A percentile compares a stretch with the other conserved stretches of the same genome.
These are phyloP conservation scores for Lithohypha guttulata DNA, from an alignment of 2,329 filamentous ascomycete genomes.

Conservation along the genomic window DNA sequence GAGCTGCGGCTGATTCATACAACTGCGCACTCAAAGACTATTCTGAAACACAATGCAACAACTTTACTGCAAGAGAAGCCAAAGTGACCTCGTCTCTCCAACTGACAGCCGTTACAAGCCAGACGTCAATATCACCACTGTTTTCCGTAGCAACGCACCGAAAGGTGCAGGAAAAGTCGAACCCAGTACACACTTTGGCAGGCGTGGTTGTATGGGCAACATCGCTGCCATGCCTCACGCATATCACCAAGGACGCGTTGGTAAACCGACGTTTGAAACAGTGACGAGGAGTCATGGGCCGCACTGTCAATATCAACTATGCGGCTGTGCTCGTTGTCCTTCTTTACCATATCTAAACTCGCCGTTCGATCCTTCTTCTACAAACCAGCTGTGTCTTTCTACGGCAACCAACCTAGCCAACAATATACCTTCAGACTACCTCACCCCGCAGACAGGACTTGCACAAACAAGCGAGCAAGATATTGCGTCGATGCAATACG, in stretches of 20 bases:
- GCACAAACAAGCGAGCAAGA: neutral
- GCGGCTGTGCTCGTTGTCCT: neutral
- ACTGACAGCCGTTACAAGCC: neutral
- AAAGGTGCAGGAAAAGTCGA: neutral
- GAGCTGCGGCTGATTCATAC: too few relatives aligned
- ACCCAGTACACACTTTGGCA: neutral
- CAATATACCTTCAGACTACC: neutral
- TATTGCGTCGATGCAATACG: neutral
- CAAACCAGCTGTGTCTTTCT: constrained; percentile 1
- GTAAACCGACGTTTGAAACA: constrained; percentile 6
- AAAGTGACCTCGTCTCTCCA: neutral
- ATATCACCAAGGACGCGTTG: constrained; percentile 5
- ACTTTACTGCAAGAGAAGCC: neutral
- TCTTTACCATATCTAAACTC: constrained; percentile 4
- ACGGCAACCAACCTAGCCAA: neutral
- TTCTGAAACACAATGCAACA: constrained; percentile 8
- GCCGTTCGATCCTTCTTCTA: neutral
- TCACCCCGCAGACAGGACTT: neutral
- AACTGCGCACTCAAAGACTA: neutral
- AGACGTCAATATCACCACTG: neutral
- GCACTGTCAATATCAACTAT: neutral
- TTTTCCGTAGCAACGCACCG: neutral
- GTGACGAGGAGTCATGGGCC: neutral
- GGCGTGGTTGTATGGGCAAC: neutral
- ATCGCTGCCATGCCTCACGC: constrained; percentile 6